These are phyloP conservation scores for Licmophora abbreviata DNA, from an alignment of 108 stramenopile species.

Conservation along the genomic window DNA sequence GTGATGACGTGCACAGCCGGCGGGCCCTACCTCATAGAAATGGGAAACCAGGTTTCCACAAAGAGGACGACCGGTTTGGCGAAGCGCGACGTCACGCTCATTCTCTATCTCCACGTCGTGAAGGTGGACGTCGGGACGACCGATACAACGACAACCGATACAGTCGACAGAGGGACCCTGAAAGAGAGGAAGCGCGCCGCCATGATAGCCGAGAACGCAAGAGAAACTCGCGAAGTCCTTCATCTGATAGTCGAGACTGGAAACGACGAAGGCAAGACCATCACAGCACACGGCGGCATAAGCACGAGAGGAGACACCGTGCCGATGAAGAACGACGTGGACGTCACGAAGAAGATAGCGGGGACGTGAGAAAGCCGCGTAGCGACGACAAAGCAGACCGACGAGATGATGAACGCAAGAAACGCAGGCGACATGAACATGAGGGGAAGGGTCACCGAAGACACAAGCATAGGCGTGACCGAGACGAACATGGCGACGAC, in stretches of 20 bases:
- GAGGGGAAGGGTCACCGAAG: constrained; percentile 1
- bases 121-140: not conserved
- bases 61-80: too few relatives aligned
- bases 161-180: constrained; percentile 4
- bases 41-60: not conserved
- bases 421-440: not conserved
- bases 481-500: not conserved
- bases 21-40: not conserved
- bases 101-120: not conserved
- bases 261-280: not conserved
- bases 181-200: not conserved
- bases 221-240: not conserved
- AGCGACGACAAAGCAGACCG: not conserved
- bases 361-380: not conserved
- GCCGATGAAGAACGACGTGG: not conserved
- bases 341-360: constrained; percentile 1
- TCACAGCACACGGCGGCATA: not conserved
- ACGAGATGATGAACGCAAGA: not conserved
- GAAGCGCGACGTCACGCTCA: too few relatives aligned
- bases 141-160: constrained; percentile 3
- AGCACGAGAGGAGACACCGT: constrained; percentile 2
- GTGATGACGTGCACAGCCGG: not conserved
- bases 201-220: constrained; percentile 4
- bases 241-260: not conserved
- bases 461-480: not conserved